phyloP scores from a whole-genome alignment of 192 early-diverging fungal genomes.

The Coemansia sp. region DNA sequence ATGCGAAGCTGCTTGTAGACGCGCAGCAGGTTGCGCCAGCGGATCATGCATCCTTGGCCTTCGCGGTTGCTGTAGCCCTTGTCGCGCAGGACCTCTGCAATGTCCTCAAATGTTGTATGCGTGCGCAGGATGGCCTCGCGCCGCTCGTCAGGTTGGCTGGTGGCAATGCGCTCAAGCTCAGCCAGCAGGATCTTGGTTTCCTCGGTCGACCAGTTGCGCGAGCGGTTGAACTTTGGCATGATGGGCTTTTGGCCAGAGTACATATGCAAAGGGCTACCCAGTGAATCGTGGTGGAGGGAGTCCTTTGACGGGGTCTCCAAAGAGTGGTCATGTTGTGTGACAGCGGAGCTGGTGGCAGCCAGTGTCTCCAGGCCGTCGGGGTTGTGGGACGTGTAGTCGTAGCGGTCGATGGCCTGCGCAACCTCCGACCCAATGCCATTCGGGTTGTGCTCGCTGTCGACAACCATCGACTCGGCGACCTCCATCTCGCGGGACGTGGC shows the following conservation, averaged over 20 bases:
- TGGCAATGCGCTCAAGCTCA: constrained; percentile 53
- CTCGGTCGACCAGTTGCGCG: constrained; percentile 55
- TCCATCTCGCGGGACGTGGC: constrained; percentile 51
- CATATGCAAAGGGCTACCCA: constrained; percentile 28
- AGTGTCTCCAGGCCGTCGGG: constrained; percentile 54
- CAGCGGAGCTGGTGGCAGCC: constrained; percentile 53
- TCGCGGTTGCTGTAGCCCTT: constrained; percentile 50
- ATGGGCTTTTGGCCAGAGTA: constrained; percentile 50
- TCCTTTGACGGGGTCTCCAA: constrained; percentile 24
- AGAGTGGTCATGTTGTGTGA: constrained; percentile 23
- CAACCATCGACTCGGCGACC: constrained; percentile 41
- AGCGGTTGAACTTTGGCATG: constrained; percentile 57
- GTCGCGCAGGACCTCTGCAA: constrained; percentile 42
- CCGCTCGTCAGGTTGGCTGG: constrained; percentile 48
- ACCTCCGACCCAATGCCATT: constrained; percentile 32
- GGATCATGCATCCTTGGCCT: constrained; percentile 56
- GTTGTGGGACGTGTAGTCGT: constrained; percentile 30
- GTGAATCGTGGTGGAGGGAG: constrained; percentile 11
- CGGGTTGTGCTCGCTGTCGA: constrained; percentile 29
- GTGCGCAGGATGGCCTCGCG: constrained; percentile 48
- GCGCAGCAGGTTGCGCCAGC: constrained; percentile 68
- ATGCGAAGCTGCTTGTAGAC: constrained; percentile 75
- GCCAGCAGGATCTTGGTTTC: constrained; percentile 52
- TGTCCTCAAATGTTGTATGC: constrained; percentile 51
- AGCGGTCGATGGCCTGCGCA: constrained; percentile 44